phyloP scores from a whole-genome alignment of 164 flowering plant genomes.

The Stephania japonica region DNA sequence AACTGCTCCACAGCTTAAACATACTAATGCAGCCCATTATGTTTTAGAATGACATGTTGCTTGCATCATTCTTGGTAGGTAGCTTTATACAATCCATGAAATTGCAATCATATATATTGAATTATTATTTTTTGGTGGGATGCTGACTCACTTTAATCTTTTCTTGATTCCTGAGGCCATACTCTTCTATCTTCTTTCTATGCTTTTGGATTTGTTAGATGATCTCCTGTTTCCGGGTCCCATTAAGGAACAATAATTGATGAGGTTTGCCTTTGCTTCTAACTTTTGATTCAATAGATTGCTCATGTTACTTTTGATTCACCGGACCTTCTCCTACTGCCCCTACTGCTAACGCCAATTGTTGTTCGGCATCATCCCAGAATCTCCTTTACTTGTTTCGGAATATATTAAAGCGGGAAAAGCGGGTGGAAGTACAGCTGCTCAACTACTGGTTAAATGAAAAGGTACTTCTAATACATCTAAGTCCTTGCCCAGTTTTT shows the following conservation, averaged over 20 bases:
- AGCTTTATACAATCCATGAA: slow-evolving; percentile 12
- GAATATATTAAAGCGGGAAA: slow-evolving; percentile 69
- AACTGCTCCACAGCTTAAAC: not conserved
- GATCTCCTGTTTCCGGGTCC: slow-evolving; percentile 35
- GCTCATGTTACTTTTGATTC: slow-evolving; percentile 48
- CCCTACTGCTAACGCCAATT: slow-evolving; percentile 22
- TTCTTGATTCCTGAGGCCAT: slow-evolving; percentile 47
- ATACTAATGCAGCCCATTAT: not conserved
- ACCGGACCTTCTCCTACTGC: slow-evolving; percentile 51
- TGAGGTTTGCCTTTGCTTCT: slow-evolving; percentile 31
- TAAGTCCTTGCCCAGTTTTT: slow-evolving; percentile 19
- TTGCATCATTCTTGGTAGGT: slow-evolving; percentile 24
- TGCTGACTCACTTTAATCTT: slow-evolving; percentile 47
- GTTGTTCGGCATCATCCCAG: slow-evolving; percentile 54
- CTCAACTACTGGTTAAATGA: slow-evolving; percentile 62
- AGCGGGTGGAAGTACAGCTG: slow-evolving; percentile 58
- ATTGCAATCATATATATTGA: slow-evolving; percentile 17
- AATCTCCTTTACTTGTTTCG: slow-evolving; percentile 62
- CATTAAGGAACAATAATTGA: slow-evolving; percentile 44
- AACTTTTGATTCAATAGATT: slow-evolving; percentile 13
- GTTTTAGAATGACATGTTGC: slow-evolving; percentile 5
- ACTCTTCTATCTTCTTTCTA: slow-evolving; percentile 28
- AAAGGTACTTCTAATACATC: slow-evolving; percentile 41
- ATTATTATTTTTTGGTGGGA: slow-evolving; percentile 37
- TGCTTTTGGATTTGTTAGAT: slow-evolving; percentile 43